These are phyloP conservation scores for Miamiensis avidus DNA, from an alignment of 169 alveolate genomes.

Conservation along the genomic window DNA sequence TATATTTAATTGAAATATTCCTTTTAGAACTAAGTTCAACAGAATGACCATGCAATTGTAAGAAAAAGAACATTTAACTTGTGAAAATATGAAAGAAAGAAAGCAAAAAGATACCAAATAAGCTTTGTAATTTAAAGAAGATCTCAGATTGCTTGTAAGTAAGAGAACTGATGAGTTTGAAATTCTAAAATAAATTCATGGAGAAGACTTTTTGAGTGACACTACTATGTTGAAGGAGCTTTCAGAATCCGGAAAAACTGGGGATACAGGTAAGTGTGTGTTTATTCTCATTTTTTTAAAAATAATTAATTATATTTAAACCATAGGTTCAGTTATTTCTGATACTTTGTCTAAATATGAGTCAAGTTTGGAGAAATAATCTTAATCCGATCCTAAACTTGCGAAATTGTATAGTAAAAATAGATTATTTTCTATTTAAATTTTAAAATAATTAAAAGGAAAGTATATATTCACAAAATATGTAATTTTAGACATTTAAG, in stretches of 20 bases:
- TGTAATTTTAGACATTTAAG: not conserved
- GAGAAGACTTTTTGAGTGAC: conserved; percentile 18
- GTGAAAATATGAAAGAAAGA: conserved; percentile 6
- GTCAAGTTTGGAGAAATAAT: not conserved
- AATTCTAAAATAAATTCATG: conserved; percentile 10
- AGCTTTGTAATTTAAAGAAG: not conserved
- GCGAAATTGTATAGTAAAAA: not conserved
- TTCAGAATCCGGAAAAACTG: not conserved
- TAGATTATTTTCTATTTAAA: not conserved
- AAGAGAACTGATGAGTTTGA: conserved; percentile 26
- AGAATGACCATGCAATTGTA: not conserved
- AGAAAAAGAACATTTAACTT: conserved; percentile 16
- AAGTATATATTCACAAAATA: not conserved
- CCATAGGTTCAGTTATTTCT: conserved; percentile 4
- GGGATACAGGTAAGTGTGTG: not conserved
- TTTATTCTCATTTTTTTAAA: too few species aligned
- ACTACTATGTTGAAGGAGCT: conserved; percentile 8
- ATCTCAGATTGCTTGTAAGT: not conserved
- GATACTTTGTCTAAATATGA: conserved; percentile 4
- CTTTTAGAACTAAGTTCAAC: conserved; percentile 22
- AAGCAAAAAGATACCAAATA: conserved; percentile 12
- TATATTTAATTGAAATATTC: too few species aligned
- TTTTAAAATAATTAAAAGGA: not conserved
- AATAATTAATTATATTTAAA: too few species aligned
- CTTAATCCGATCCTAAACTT: conserved; percentile 3